Percentiles rank a stretch among this genome's conserved stretches.
phyloP scores from a whole-genome alignment of 2,329 filamentous ascomycete genomes.

The Diaporthe nobilis region DNA sequence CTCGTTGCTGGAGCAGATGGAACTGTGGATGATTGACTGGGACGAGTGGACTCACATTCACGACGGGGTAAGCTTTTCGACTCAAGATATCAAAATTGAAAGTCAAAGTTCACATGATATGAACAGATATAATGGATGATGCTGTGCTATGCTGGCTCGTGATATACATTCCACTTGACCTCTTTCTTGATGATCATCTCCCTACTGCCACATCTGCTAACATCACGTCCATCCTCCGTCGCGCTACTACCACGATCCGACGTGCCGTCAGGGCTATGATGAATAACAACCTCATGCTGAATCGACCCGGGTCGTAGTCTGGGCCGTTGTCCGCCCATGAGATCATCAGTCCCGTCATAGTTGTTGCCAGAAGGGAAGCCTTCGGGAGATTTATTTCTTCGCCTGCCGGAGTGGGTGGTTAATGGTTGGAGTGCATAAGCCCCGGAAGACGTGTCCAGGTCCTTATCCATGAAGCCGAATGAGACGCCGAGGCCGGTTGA shows the following conservation, averaged over 20 bases:
- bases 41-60: neutral
- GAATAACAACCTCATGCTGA: neutral
- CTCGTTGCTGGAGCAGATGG: neutral
- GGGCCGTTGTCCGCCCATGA: neutral
- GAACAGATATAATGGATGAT: neutral
- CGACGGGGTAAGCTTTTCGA: too few relatives aligned
- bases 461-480: slow-evolving; percentile 20
- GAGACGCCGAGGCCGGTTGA: slow-evolving; percentile 31
- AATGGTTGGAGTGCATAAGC: slow-evolving; percentile 30
- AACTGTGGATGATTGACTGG: neutral
- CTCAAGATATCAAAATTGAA: too few relatives aligned
- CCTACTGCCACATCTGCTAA: slow-evolving; percentile 41
- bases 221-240: slow-evolving; percentile 28
- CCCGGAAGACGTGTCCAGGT: neutral
- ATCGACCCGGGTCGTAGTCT: slow-evolving; percentile 9
- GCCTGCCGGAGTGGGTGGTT: neutral
- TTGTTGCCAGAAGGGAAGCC: neutral
- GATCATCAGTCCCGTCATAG: neutral
- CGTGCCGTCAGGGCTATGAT: neutral
- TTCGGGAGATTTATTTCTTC: neutral
- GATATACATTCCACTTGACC: slow-evolving; percentile 34
- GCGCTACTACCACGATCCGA: neutral
- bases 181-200: slow-evolving; percentile 45
- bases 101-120: neutral
- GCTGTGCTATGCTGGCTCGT: neutral